Conservation (phyloP, 2,329 filamentous ascomycete species). For the Fusarium cicatricum region DNA sequence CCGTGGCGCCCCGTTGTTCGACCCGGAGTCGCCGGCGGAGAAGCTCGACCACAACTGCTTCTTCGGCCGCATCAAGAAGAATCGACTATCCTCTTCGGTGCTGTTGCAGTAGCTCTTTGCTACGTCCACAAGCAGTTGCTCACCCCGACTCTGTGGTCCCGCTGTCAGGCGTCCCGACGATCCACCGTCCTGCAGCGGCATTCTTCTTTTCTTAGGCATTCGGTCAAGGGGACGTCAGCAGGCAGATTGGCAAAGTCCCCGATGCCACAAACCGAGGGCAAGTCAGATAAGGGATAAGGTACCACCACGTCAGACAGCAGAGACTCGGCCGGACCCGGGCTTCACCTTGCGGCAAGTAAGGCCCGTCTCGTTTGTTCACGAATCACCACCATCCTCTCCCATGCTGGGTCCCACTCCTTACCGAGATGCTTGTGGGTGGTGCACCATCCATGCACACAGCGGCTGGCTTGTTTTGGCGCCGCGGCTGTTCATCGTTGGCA, state of each 20-base stretch:
- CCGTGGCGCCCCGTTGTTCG: slow-evolving; percentile 40
- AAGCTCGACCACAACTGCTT: slow-evolving; percentile 29
- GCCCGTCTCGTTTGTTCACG: slow-evolving; percentile 12
- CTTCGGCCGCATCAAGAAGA: slow-evolving; percentile 34
- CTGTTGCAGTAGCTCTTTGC: slow-evolving; percentile 33
- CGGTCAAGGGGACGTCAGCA: slow-evolving; percentile 10
- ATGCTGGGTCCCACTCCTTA: too few relatives aligned
- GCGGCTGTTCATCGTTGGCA: too few relatives aligned
- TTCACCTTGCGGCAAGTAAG: too few relatives aligned
- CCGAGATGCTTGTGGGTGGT: too few relatives aligned
- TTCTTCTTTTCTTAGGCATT: slow-evolving; percentile 15
- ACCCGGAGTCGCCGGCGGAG: slow-evolving; percentile 43
- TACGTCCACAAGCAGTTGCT: slow-evolving; percentile 8
- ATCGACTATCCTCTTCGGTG: slow-evolving; percentile 34
- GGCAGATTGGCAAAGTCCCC: too few relatives aligned
- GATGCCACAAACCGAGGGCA: not conserved
- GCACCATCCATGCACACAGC: too few relatives aligned
- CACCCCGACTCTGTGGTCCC: slow-evolving; percentile 4
- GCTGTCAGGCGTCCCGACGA: slow-evolving; percentile 21
- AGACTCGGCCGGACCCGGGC: slow-evolving; percentile 27
- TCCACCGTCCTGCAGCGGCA: slow-evolving; percentile 21
- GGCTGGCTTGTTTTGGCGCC: too few relatives aligned
- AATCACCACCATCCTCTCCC: slow-evolving; percentile 15
- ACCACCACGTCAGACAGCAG: slow-evolving; percentile 8
- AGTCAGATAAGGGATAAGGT: too few relatives aligned